These are phyloP conservation scores for Raddia guianensis DNA, from an alignment of 176 grass and related monocot species.

Conservation along the genomic window DNA sequence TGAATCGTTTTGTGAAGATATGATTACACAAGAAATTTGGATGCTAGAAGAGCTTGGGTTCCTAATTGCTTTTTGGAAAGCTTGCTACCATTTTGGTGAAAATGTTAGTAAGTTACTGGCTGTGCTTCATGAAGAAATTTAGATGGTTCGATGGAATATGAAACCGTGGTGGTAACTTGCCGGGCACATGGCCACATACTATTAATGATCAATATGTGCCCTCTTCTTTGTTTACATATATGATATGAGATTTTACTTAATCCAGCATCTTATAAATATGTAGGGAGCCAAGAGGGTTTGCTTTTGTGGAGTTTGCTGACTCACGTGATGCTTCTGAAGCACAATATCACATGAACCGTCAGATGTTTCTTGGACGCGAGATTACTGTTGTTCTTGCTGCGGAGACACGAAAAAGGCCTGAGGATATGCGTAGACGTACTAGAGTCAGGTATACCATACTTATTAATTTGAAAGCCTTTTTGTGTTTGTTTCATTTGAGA, in stretches of 20 bases:
- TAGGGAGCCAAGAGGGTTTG: conserved; percentile 86
- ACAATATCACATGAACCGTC: conserved; percentile 78
- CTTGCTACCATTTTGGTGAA: conserved; percentile 58
- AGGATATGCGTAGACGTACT: conserved; percentile 55
- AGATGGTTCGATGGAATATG: conserved; percentile 42
- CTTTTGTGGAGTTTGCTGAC: conserved; percentile 84
- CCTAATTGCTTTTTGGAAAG: conserved; percentile 54
- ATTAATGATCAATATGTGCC: conserved; percentile 28
- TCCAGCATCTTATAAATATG: conserved; percentile 6
- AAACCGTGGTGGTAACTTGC: conserved; percentile 42
- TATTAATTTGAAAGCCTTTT: neutral
- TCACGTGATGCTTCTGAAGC: conserved; percentile 78
- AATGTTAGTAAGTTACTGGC: conserved; percentile 65
- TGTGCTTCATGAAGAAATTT: conserved; percentile 56
- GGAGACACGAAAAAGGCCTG: conserved; percentile 73
- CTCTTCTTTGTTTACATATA: conserved; percentile 13
- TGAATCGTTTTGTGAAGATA: conserved; percentile 57
- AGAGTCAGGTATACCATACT: conserved; percentile 44
- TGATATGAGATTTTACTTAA: conserved; percentile 28
- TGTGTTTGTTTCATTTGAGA: conserved; percentile 25
- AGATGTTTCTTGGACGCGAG: conserved; percentile 71
- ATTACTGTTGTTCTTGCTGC: conserved; percentile 80
- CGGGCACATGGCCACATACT: conserved; percentile 20
- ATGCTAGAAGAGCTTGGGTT: conserved; percentile 47
- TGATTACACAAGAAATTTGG: conserved; percentile 53